Conservation (phyloP, 768 basidiomycete species). For the Lactarius hengduanensis region DNA sequence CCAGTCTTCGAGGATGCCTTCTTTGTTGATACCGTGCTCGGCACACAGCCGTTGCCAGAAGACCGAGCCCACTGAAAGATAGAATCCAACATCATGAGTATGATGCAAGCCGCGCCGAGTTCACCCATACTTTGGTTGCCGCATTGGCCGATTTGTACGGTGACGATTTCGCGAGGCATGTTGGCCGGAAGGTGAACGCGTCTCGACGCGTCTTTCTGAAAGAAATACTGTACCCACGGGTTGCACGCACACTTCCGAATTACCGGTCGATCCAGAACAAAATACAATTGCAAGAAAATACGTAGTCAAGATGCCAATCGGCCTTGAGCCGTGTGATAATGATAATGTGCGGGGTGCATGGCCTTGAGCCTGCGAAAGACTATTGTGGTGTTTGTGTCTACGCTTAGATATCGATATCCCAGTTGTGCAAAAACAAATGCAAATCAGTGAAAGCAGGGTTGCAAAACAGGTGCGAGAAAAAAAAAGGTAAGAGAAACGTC, state of each 20-base stretch:
- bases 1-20: conserved; percentile 96
- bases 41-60: conserved; percentile 99
- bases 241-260: neutral
- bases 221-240: neutral
- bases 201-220: neutral
- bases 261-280: conserved; percentile 5
- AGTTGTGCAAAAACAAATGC: conserved; percentile 19
- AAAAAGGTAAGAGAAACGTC: conserved; percentile 1
- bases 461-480: conserved; percentile 6
- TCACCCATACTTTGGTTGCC: conserved; percentile 75
- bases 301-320: conserved; percentile 24
- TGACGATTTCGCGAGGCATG: conserved; percentile 86
- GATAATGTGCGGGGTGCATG: conserved; percentile 26
- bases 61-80: conserved; percentile 80
- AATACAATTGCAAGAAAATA: conserved; percentile 26
- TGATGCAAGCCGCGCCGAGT: conserved; percentile 24
- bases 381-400: conserved; percentile 22
- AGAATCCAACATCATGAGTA: conserved; percentile 5
- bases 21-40: conserved; percentile 95
- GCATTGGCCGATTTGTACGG: conserved; percentile 85
- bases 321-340: conserved; percentile 31
- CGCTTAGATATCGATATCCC: conserved; percentile 27
- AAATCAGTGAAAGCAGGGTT: conserved; percentile 17
- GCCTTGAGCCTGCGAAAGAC: conserved; percentile 27
- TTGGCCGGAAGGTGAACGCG: neutral